Evolutionary conservation across 2,329 filamentous ascomycete genomes (phyloP).

Genomic region (Emmonsia crescens): DNA sequence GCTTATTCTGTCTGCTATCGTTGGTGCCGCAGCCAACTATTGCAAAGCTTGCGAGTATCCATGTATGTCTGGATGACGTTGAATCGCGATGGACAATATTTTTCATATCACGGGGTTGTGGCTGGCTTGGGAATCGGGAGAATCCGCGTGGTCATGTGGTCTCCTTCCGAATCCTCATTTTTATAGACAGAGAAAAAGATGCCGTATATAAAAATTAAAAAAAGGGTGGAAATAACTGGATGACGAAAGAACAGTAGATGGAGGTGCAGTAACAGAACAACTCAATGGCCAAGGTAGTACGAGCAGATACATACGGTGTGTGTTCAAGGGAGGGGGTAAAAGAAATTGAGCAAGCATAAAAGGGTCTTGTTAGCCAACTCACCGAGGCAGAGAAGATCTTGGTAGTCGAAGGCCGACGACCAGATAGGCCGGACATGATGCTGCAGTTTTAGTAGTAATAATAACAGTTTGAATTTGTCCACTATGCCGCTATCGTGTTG

Average conservation of each 20-base stretch:
- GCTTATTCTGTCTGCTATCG: too few species aligned
- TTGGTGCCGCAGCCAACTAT: too few species aligned
- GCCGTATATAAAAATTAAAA: neutral
- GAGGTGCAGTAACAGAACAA: neutral
- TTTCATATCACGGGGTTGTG: neutral
- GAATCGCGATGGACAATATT: neutral
- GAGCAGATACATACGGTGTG: too few species aligned
- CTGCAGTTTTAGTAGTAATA: conserved; percentile 2
- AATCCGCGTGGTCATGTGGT: conserved; percentile 10
- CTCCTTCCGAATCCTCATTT: neutral
- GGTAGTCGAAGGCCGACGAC: conserved; percentile 23
- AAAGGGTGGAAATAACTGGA: neutral
- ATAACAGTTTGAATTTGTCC: neutral
- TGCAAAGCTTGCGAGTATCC: too few species aligned
- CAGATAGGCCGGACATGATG: conserved; percentile 22
- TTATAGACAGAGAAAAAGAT: neutral
- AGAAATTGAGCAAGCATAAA: conserved; percentile 3
- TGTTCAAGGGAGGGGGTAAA: neutral
- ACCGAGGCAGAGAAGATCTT: conserved; percentile 29
- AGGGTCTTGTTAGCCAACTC: conserved; percentile 16
- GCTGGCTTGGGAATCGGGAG: conserved; percentile 4
- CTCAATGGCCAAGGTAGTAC: neutral
- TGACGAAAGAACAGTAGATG: neutral
- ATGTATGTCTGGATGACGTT: too few species aligned
- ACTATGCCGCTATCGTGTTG: neutral